Evolutionary conservation across 2,329 filamentous ascomycete genomes (phyloP).

Genomic region (Diaporthe sp.): DNA sequence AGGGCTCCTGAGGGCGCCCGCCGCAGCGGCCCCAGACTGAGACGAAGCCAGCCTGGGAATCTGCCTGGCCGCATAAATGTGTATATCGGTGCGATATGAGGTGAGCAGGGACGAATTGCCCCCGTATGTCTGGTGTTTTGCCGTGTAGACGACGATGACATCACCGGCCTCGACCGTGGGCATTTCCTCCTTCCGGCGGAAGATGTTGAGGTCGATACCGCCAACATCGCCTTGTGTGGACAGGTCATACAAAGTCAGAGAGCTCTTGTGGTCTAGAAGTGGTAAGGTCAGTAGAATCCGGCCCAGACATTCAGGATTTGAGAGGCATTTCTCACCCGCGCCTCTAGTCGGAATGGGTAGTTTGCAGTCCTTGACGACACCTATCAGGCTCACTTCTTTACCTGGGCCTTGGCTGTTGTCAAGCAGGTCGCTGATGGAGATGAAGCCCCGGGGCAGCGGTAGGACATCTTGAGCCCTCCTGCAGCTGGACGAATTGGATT

Average conservation of each 20-base stretch:
- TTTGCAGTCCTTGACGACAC: slow-evolving; percentile 75
- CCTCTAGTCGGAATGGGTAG: slow-evolving; percentile 61
- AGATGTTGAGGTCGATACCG: slow-evolving; percentile 67
- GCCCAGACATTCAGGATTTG: not conserved
- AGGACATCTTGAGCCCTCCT: slow-evolving; percentile 9
- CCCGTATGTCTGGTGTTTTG: slow-evolving; percentile 59
- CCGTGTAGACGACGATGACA: slow-evolving; percentile 70
- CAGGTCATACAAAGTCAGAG: slow-evolving; percentile 69
- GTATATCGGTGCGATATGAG: slow-evolving; percentile 51
- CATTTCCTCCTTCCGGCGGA: slow-evolving; percentile 62
- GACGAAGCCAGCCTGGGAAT: not conserved
- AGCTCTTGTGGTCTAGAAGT: slow-evolving; percentile 66
- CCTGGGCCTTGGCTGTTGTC: slow-evolving; percentile 46
- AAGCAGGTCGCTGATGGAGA: slow-evolving; percentile 54
- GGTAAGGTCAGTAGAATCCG: not conserved
- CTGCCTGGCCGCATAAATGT: slow-evolving; percentile 50
- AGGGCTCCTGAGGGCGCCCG: slow-evolving; percentile 42
- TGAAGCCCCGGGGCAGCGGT: slow-evolving; percentile 53
- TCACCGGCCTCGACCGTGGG: slow-evolving; percentile 65
- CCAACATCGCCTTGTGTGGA: slow-evolving; percentile 58
- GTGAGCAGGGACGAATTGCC: slow-evolving; percentile 55
- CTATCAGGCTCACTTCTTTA: slow-evolving; percentile 69
- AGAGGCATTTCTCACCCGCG: slow-evolving; percentile 53
- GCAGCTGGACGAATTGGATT: slow-evolving; percentile 8
- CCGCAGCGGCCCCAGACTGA: slow-evolving; percentile 24